phyloP scores from a whole-genome alignment of 2,329 filamentous ascomycete genomes.

The Corinectria fuckeliana region DNA sequence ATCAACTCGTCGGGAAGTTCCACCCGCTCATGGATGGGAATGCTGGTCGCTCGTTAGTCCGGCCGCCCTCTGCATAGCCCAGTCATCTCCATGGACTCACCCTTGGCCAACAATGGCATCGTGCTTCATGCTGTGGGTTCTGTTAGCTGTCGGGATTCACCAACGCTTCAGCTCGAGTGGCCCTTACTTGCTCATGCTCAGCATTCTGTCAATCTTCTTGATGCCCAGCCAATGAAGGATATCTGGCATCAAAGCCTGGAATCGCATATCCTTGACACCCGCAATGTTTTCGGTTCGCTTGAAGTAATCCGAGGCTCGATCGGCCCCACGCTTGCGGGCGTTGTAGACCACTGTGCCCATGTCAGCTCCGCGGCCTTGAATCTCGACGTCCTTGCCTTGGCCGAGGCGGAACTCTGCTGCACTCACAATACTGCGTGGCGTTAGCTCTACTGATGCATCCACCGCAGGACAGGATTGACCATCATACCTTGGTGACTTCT shows the following conservation, averaged over 20 bases:
- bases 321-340: conserved; percentile 78
- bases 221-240: conserved; percentile 98
- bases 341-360: conserved; percentile 68
- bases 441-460: conserved; percentile 22
- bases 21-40: conserved; percentile 87
- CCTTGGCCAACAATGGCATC: conserved; percentile 87
- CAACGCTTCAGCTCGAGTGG: conserved; percentile 5
- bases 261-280: conserved; percentile 95
- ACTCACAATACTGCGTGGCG: conserved; percentile 31
- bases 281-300: conserved; percentile 98
- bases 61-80: neutral
- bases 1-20: conserved; percentile 95
- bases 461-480: neutral
- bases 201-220: conserved; percentile 97
- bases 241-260: conserved; percentile 97
- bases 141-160: conserved; percentile 40
- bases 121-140: conserved; percentile 77
- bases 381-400: neutral
- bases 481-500: conserved; percentile 88
- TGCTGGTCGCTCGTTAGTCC: conserved; percentile 51
- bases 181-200: conserved; percentile 94
- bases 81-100: conserved; percentile 49
- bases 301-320: conserved; percentile 91
- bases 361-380: conserved; percentile 30
- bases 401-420: neutral